A percentile compares a stretch with the other conserved stretches of the same genome.
These are phyloP conservation scores for Camelina sativa DNA, from an alignment of 345 rosid species.

Conservation along the genomic window DNA sequence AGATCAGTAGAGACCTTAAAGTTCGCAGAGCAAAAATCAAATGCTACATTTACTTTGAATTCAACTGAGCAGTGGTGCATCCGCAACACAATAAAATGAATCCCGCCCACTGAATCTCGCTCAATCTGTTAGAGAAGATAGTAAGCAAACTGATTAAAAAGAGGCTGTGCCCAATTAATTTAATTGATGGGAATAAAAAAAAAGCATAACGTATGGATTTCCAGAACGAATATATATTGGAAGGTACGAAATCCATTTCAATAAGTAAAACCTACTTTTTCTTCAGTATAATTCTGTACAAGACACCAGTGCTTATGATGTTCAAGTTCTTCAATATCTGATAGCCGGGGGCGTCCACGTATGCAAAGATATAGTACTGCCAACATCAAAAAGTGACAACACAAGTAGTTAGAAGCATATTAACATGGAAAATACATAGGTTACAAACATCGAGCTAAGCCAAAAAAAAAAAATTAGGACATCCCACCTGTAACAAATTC, in stretches of 20 bases:
- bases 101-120: slow-evolving; percentile 97
- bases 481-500: slow-evolving; percentile 87
- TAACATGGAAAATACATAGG: slow-evolving; percentile 7
- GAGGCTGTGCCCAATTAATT: slow-evolving; percentile 1
- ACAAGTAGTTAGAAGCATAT: slow-evolving; percentile 35
- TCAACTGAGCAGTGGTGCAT: slow-evolving; percentile 96
- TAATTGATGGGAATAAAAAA: not conserved
- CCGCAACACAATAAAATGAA: slow-evolving; percentile 92
- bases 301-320: slow-evolving; percentile 91
- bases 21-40: not conserved
- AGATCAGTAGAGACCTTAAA: not conserved
- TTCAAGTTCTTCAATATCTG: slow-evolving; percentile 97
- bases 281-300: slow-evolving; percentile 90
- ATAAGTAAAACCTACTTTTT: slow-evolving; percentile 61
- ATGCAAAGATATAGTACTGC: slow-evolving; percentile 98
- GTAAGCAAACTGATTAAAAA: slow-evolving; percentile 10
- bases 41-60: slow-evolving; percentile 68
- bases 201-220: not conserved
- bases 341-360: slow-evolving; percentile 96
- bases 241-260: slow-evolving; percentile 18
- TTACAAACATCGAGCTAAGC: not conserved
- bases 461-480: slow-evolving; percentile 13
- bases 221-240: not conserved
- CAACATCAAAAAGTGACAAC: slow-evolving; percentile 34
- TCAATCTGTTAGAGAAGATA: slow-evolving; percentile 61